Conservation (phyloP, 108 stramenopile genomes). For the Mediolabrus comicus region DNA sequence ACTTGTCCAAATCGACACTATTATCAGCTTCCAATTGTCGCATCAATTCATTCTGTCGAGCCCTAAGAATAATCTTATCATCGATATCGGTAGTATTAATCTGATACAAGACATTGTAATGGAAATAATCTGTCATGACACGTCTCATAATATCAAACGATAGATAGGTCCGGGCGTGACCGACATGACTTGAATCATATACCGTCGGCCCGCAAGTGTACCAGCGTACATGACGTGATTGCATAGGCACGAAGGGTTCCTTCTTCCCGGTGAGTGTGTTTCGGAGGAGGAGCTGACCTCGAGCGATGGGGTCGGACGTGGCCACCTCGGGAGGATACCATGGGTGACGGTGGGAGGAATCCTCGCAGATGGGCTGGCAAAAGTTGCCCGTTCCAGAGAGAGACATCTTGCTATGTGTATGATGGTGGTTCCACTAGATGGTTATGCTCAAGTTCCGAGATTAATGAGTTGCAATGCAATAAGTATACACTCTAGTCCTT, state of each 20-base stretch:
- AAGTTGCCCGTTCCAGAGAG: slow-evolving; percentile 52
- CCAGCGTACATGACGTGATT: slow-evolving; percentile 49
- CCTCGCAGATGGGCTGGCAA: slow-evolving; percentile 20
- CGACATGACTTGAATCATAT: slow-evolving; percentile 95
- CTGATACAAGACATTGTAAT: slow-evolving; percentile 87
- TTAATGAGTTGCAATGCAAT: too few species aligned
- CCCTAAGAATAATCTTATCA: slow-evolving; percentile 97
- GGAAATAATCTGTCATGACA: slow-evolving; percentile 93
- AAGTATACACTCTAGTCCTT: too few species aligned
- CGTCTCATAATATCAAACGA: slow-evolving; percentile 97
- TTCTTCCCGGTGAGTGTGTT: slow-evolving; percentile 68
- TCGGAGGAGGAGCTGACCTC: slow-evolving; percentile 55
- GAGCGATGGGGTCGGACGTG: slow-evolving; percentile 51
- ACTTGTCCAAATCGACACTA: slow-evolving; percentile 31
- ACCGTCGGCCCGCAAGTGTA: slow-evolving; percentile 99
- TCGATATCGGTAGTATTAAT: slow-evolving; percentile 98
- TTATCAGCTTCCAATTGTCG: slow-evolving; percentile 44
- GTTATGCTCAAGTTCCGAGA: not conserved
- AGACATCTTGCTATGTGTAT: slow-evolving; percentile 16
- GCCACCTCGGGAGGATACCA: slow-evolving; percentile 51
- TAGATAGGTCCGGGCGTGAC: slow-evolving; percentile 98
- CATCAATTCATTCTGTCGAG: slow-evolving; percentile 67
- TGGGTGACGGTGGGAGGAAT: slow-evolving; percentile 46
- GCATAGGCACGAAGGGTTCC: slow-evolving; percentile 63
- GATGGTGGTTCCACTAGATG: not conserved